Conservation (phyloP, 2,329 filamentous ascomycete species). For the Aspergillus ruber region DNA sequence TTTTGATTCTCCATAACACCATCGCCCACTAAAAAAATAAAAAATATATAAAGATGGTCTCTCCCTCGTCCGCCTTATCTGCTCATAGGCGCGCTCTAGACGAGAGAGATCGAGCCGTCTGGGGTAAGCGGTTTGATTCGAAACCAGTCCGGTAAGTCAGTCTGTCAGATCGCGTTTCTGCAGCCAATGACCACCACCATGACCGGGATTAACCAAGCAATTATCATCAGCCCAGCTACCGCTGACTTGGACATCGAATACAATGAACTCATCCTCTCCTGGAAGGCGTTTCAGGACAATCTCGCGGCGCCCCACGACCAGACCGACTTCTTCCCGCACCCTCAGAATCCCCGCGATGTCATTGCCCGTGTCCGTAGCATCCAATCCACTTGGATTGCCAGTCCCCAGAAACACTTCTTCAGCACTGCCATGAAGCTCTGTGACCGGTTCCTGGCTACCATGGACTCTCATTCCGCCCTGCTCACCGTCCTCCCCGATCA, state of each 20-base stretch:
- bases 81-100: too few relatives aligned
- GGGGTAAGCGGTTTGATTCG: background rate
- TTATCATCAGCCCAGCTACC: slow-evolving; percentile 13
- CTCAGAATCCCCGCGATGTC: slow-evolving; percentile 24
- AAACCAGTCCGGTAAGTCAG: background rate
- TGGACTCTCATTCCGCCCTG: slow-evolving; percentile 22
- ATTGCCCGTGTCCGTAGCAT: slow-evolving; percentile 19
- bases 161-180: background rate
- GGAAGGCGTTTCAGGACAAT: slow-evolving; percentile 28
- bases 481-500: slow-evolving; percentile 22
- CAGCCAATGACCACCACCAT: too few relatives aligned
- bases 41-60: background rate
- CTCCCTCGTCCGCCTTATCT: background rate
- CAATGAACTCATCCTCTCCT: slow-evolving; percentile 31
- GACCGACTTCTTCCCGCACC: slow-evolving; percentile 22
- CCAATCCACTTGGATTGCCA: slow-evolving; percentile 24
- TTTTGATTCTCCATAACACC: too few relatives aligned
- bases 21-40: too few relatives aligned
- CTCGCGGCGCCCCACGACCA: slow-evolving; percentile 21
- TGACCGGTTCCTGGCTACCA: slow-evolving; percentile 22
- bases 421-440: slow-evolving; percentile 20
- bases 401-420: slow-evolving; percentile 19
- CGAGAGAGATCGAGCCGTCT: background rate
- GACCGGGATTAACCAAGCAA: background rate
- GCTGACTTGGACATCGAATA: slow-evolving; percentile 33